Evolutionary conservation across 306 rosid species (phyloP).

Genomic region (Cicer bijugum): DNA sequence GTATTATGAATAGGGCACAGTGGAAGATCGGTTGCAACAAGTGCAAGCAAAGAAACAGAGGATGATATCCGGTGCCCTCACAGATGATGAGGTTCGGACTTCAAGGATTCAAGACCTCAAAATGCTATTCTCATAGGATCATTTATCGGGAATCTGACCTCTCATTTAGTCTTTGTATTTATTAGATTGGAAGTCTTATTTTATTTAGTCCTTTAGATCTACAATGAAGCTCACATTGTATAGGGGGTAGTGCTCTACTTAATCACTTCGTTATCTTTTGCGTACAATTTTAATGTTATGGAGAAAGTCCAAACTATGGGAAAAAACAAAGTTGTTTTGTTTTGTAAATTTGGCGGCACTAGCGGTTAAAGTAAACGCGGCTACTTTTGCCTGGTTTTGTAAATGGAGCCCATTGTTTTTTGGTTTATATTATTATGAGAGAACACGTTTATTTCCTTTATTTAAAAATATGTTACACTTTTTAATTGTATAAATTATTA

Average conservation of each 20-base stretch:
- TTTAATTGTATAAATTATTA: too few species aligned
- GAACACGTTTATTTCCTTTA: too few species aligned
- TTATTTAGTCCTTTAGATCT: slow-evolving; percentile 26
- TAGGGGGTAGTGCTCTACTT: slow-evolving; percentile 15
- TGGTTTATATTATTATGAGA: too few species aligned
- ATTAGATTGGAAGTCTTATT: background rate
- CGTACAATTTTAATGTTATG: background rate
- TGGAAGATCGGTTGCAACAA: slow-evolving; percentile 73
- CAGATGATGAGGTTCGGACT: slow-evolving; percentile 72
- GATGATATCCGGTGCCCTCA: slow-evolving; percentile 82
- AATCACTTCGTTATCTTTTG: slow-evolving; percentile 30
- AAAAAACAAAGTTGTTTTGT: slow-evolving; percentile 8
- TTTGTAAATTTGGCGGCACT: slow-evolving; percentile 33
- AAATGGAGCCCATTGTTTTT: background rate
- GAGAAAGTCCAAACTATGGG: background rate
- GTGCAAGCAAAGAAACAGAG: slow-evolving; percentile 79
- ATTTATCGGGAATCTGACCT: slow-evolving; percentile 27
- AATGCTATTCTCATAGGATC: slow-evolving; percentile 66
- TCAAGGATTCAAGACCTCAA: slow-evolving; percentile 80
- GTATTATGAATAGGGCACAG: slow-evolving; percentile 57
- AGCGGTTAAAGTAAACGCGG: background rate
- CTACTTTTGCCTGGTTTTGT: slow-evolving; percentile 5
- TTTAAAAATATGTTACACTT: too few species aligned
- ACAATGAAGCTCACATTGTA: slow-evolving; percentile 32
- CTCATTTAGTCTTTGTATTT: background rate